Conservation (phyloP, 306 rosid species). For the Castanea mollissima region DNA sequence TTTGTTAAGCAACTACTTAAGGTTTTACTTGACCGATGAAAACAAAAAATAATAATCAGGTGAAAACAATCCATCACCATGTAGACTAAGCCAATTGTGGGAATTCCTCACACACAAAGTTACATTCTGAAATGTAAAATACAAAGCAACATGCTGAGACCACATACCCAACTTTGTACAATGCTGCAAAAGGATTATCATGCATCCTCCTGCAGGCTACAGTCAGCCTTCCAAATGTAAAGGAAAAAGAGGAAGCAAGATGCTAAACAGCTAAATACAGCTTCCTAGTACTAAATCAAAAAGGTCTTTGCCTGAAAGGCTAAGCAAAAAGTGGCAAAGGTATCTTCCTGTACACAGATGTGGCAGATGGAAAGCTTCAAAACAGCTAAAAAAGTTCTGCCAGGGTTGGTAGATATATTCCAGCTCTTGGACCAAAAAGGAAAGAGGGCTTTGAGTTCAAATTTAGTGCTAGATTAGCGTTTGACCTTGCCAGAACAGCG, state of each 20-base stretch:
- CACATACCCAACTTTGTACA: neutral
- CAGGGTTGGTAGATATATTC: neutral
- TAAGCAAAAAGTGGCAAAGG: neutral
- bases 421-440: neutral
- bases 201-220: neutral
- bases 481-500: conserved; percentile 32
- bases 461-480: conserved; percentile 5
- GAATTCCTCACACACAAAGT: neutral
- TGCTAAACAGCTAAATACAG: neutral
- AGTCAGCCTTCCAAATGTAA: neutral
- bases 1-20: no score
- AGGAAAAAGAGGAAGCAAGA: neutral
- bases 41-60: neutral
- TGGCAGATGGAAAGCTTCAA: conserved; percentile 8
- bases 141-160: neutral
- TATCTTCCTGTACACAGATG: neutral
- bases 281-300: neutral
- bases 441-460: neutral
- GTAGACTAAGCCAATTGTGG: neutral
- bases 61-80: neutral
- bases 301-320: neutral
- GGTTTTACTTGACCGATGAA: no score
- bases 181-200: neutral
- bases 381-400: neutral
- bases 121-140: neutral